Evolutionary conservation across 305 asterid species (phyloP), one percentile per base, ranked within the genome.

Genomic region (Fraxinus angustifolia): DNA sequence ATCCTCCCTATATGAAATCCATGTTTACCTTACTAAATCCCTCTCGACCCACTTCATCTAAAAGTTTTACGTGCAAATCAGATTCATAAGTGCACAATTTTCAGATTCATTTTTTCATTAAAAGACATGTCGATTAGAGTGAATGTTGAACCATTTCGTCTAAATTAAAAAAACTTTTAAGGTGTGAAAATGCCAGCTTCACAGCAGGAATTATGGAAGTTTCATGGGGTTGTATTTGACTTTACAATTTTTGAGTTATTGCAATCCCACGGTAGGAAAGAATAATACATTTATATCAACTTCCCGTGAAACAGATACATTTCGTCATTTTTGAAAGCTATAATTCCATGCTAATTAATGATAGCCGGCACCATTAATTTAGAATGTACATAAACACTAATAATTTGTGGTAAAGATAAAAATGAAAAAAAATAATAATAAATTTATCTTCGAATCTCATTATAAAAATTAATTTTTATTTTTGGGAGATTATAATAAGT

Each of bases 241-340:
- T 83, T 78, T 53, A 40, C 23, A 38, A 82, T 73, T 73, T 77
- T 58, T 58, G 82, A 42, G 67, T 71, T 45, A 35, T 65, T 78
- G 83, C 70, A 38, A 73, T 50, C 76, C 58, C 76, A 83, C 81
- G 60, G 87, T 83, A 83, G 85, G 88, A 40, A 36, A 30, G 33
- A 30, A 30, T 30, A 30, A 19, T 16, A 78, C 1, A 73, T 83
- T 72, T 70, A 26, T 26, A 71, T 42, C 82, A 45, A 72, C 45
- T 23, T 56, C 85, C 76, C 85, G 84, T 83, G 90, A 85, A 81
- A 71, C 79, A 53, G 65, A 62, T 38, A 68, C 6, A n/a, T 26
- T 56, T 8, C 21, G 4, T 17, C 60, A 45, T 65, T 65, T 67
- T 12, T 30, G 16, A 67, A 12, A 67, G 3, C 73, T 67, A 28